phyloP scores from a whole-genome alignment of 371 early-diverging fungal species.

The Dichotomocladium elegans region DNA sequence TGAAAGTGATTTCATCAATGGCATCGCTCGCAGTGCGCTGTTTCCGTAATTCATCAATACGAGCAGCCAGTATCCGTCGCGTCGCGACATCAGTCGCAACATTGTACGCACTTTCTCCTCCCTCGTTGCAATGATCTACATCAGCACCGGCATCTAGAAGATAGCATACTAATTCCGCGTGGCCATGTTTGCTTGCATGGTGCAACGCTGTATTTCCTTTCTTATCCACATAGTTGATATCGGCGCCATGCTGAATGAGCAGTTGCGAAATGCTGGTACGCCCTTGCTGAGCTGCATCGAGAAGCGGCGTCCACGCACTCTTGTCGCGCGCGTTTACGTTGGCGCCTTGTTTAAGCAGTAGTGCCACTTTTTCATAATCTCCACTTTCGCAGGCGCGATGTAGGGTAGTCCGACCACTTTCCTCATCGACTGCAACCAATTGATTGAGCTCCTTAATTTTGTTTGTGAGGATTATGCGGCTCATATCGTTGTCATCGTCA shows the following conservation, averaged over 20 bases:
- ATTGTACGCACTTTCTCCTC: constrained; percentile 52
- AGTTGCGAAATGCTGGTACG: constrained; percentile 56
- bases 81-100: constrained; percentile 35
- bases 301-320: constrained; percentile 72
- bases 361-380: constrained; percentile 16
- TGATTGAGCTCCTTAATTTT: constrained; percentile 36
- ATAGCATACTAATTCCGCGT: constrained; percentile 57
- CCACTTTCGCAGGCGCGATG: constrained; percentile 29
- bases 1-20: constrained; percentile 31
- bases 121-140: constrained; percentile 43
- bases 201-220: constrained; percentile 72
- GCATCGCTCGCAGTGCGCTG: constrained; percentile 29
- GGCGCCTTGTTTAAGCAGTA: constrained; percentile 59
- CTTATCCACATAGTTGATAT: constrained; percentile 56
- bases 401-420: constrained; percentile 22
- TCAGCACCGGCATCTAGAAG: constrained; percentile 69
- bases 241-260: constrained; percentile 70
- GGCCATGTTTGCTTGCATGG: constrained; percentile 55
- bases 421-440: constrained; percentile 23
- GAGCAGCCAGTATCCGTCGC: constrained; percentile 32
- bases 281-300: constrained; percentile 75
- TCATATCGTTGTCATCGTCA: constrained; percentile 20
- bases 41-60: constrained; percentile 41
- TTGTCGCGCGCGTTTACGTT: constrained; percentile 70
- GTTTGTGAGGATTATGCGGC: constrained; percentile 16